Evolutionary conservation across 2,329 filamentous ascomycete genomes (phyloP).

Genomic region (Hypoxylon rubiginosum): DNA sequence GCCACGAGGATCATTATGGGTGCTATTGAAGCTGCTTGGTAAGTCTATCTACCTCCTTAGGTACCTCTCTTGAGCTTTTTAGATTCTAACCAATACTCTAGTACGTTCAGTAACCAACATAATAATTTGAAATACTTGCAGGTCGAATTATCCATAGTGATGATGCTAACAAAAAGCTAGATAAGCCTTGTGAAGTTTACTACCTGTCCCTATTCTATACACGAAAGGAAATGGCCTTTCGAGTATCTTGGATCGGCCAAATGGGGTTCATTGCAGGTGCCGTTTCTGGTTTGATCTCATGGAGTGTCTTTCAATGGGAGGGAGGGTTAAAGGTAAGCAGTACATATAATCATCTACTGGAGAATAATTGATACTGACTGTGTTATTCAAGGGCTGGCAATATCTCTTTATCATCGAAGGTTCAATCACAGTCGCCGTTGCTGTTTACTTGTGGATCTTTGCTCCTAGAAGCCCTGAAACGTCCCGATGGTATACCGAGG

Average conservation of each 20-base stretch:
- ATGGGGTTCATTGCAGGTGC: conserved; percentile 48
- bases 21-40: conserved; percentile 62
- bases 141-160: not conserved
- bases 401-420: conserved; percentile 50
- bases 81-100: not conserved
- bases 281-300: conserved; percentile 46
- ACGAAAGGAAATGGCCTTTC: conserved; percentile 40
- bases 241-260: conserved; percentile 40
- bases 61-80: not conserved
- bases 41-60: conserved; percentile 52
- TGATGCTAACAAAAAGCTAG: conserved; percentile 17
- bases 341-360: not conserved
- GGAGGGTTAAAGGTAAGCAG: conserved; percentile 32
- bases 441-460: conserved; percentile 39
- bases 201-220: conserved; percentile 39
- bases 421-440: conserved; percentile 43
- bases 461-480: conserved; percentile 43
- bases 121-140: not conserved
- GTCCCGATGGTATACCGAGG: conserved; percentile 42
- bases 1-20: conserved; percentile 63
- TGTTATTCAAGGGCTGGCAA: conserved; percentile 42
- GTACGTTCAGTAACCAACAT: conserved; percentile 13
- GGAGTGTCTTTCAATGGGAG: conserved; percentile 46
- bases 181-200: conserved; percentile 36
- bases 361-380: not conserved